Base-by-base conservation (phyloP, 2,329 filamentous ascomycete species). In the Xylaria sp. region DNA sequence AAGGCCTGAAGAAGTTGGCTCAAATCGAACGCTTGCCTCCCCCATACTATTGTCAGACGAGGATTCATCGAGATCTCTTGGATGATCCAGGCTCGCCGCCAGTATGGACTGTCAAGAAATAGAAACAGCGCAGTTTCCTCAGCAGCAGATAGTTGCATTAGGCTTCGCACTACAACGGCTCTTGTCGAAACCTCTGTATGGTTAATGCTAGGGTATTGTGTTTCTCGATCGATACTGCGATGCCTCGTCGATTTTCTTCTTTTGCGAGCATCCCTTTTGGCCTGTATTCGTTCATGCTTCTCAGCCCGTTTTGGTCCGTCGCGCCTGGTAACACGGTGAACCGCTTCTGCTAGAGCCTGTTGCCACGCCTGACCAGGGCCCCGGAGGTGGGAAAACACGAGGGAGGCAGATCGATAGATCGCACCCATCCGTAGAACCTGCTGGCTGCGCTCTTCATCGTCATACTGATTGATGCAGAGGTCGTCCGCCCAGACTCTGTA, bases 21-120 rank as follows among this genome's bases (percentile, higher is more conserved):
- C 13, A 69, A 44, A 20, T 68, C 67, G n/a, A 69, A 69, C 6
- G 57, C 38, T 49, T 63, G 61, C 2, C n/a, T 54, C 15, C 61
- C 65, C 67, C 67, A 69, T 47, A 69, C 59, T 29, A 69, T 60
- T 15, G 55, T 42, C 10, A 69, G 22, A 3, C 56, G 57, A 20
- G 65, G 61, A 38, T 69, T 69, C 54, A 69, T 60, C 15, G 67
- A 57, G 9, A 69, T 63, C 36, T 69, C 67, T 31, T 69, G 67
- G 17, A 69, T 68, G 17, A 69, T 68, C 67, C 67, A 69, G 2
- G 58, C 58, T 36, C 67, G 67, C 15, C 57, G 42, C 67, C 67
- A 69, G 25, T 65, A 69, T 5, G 61, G 54, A 17, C 38, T 65
- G 25, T 69, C 61, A 11, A 69, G 65, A 27, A 69, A 58, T 1